Base-by-base conservation (phyloP, 2,329 filamentous ascomycete species). In the Aspergillus persii region DNA sequence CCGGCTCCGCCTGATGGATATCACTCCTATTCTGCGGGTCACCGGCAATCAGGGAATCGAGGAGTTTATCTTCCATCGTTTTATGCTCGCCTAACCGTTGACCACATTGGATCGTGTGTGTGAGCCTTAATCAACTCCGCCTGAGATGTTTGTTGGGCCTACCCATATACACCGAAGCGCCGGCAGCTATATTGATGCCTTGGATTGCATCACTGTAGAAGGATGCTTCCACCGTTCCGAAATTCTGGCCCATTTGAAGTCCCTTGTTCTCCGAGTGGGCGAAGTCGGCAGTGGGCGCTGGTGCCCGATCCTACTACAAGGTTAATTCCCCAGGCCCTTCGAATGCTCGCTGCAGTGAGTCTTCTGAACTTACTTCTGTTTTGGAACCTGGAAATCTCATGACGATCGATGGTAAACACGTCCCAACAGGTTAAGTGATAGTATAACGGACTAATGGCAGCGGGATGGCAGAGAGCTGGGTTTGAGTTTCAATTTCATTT, bases 111-210 rank as follows among this genome's bases (percentile, higher is more conserved):
- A 33, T 15, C 9, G 23, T 9, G 12, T 9, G 12, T 30, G 51
- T 41, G 39, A 53, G 30, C 30, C 30, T 31, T 8, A 31, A 31
- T 31, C 30, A 5, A 31, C 30, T 44, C 39, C 39, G n/a, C 39
- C 39, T 44, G 39, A 8, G 30, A 31, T 31, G 30, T 31, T 31
- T 31, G 30, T 31, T 31, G 5, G 52, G 11, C 44, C 23, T 55
- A 55, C 53, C 53, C 53, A 55, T 49, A 9, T 55, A 55, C 8
- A 55, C 53, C 4, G 53, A 48, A 27, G 53, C 53, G 8, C 53
- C 53, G 4, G 39, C 53, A 11, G 53, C 39, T 18, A 55, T 55
- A 5, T 23, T 54, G 3, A 54, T 29, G 11, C 27, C 18, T 46
- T 54, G 52, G 6, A 54, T 54, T 7, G 52, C 36, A 47, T 54